Base-by-base conservation (phyloP, 192 early-diverging fungal species). In the Gaertneriomyces sp. region DNA sequence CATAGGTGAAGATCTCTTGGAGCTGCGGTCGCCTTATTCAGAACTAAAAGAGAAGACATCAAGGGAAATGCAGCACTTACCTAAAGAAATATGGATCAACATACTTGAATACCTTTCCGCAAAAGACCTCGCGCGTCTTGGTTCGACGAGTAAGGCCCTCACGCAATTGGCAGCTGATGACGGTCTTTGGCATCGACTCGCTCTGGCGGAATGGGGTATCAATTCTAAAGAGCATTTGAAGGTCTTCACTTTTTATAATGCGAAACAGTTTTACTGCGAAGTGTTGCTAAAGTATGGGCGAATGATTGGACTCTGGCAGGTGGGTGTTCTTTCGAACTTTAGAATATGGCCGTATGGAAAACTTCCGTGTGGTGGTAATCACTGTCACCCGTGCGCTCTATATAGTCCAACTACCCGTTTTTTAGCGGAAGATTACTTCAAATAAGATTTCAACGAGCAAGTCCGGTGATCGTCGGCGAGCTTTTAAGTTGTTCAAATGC, bases 341-440 rank as follows among this genome's bases (percentile, higher is more conserved):
- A 0, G 38, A 57, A 20, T 14, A 14, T 14, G 2, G 14, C 14
- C 12, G 12, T 20, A 38, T 14, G 38, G 16, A 16, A 4, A 16
- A 16, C 2, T 57, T 16, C 12, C 12, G 55, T 5, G 38, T 19
- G 55, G 12, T 33, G n/a, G 12, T 33, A 38, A 57, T 14, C 16
- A 6, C 55, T 17, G 12, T 49, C 47, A 17, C 47, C 47, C 47
- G 17, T 49, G 12, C 16, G 12, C 47, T 17, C 16, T 49, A n/a
- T 17, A 17, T 49, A 57, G 49, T 46, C 62, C 42, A 57, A 65
- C 44, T 65, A 65, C 25, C 63, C 63, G 8, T 65, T 65, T 43
- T 65, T 65, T 43, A 57, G 39, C 40, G 63, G 63, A 20, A 39
- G 45, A 42, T 17, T 65, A 20, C 54, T 65, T 42, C 53, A 33